Conservation (phyloP, 2,329 filamentous ascomycete genomes). For the Venturia carpophila region DNA sequence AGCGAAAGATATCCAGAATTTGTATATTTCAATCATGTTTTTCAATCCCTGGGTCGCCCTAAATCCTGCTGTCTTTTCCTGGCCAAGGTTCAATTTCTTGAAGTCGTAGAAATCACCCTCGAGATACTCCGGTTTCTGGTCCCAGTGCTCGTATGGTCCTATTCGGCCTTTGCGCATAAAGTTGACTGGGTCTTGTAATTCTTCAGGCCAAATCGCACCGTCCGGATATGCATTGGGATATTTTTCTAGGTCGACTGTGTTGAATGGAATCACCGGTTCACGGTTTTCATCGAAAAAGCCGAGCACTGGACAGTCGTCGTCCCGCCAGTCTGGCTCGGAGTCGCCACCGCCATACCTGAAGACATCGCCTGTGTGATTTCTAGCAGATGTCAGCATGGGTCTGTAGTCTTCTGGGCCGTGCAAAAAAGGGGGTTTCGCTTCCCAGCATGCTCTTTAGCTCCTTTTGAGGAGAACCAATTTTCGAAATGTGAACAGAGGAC, state of each 20-base stretch:
- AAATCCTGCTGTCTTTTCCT: conserved; percentile 20
- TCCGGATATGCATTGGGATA: conserved; percentile 16
- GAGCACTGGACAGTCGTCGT: neutral
- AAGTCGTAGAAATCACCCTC: conserved; percentile 24
- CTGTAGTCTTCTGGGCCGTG: neutral
- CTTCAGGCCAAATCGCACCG: conserved; percentile 24
- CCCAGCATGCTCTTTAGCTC: neutral
- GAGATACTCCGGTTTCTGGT: conserved; percentile 23
- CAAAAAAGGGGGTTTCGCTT: neutral
- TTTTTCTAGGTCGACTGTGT: neutral
- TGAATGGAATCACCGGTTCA: neutral
- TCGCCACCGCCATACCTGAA: conserved; percentile 16
- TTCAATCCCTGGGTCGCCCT: conserved; percentile 20
- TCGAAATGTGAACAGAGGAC: neutral
- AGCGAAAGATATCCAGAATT: conserved; percentile 25
- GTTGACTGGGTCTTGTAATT: conserved; percentile 21
- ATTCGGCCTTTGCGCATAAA: conserved; percentile 22
- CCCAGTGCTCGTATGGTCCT: conserved; percentile 20
- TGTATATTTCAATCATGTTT: conserved; percentile 22
- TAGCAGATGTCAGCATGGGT: conserved; percentile 19
- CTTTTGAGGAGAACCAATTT: neutral
- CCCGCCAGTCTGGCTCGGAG: conserved; percentile 7
- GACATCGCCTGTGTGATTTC: conserved; percentile 21
- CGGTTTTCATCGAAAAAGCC: conserved; percentile 20
- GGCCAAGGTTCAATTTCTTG: conserved; percentile 23